phyloP scores from a whole-genome alignment of 768 basidiomycete species.

The Termitomyces heimii region DNA sequence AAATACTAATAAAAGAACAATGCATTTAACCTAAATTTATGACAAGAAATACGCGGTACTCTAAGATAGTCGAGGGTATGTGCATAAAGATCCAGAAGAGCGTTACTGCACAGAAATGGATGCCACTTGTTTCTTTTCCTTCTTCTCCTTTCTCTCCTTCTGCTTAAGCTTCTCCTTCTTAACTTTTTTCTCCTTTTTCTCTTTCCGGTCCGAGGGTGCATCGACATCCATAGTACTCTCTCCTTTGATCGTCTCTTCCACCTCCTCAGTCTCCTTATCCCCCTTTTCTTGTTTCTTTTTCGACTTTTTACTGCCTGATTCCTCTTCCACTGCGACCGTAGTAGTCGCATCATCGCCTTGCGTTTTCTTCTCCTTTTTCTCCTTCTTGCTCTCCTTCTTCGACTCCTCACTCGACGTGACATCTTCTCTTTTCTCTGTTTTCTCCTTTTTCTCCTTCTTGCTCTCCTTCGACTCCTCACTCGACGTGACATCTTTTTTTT shows the following conservation, averaged over 20 bases:
- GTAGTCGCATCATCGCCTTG: not conserved
- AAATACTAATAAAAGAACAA: not conserved
- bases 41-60: not conserved
- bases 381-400: conserved; percentile 12
- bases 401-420: conserved; percentile 4
- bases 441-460: conserved; percentile 20
- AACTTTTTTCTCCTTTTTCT: conserved; percentile 7
- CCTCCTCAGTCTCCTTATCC: not conserved
- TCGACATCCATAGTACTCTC: not conserved
- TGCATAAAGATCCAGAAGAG: not conserved
- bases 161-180: conserved; percentile 3
- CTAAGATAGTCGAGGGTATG: not conserved
- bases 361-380: not conserved
- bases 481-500: conserved; percentile 1
- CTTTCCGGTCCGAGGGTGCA: conserved; percentile 10
- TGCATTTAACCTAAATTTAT: not conserved
- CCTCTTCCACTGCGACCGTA: not conserved
- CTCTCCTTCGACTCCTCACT: conserved; percentile 11
- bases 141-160: conserved; percentile 16
- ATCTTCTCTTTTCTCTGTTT: conserved; percentile 8
- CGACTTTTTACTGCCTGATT: not conserved
- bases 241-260: not conserved
- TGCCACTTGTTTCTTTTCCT: conserved; percentile 14
- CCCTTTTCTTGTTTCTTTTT: not conserved
- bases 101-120: conserved; percentile 13